Conservation (phyloP, 352 stramenopile species). For the Pythium coloratum region DNA sequence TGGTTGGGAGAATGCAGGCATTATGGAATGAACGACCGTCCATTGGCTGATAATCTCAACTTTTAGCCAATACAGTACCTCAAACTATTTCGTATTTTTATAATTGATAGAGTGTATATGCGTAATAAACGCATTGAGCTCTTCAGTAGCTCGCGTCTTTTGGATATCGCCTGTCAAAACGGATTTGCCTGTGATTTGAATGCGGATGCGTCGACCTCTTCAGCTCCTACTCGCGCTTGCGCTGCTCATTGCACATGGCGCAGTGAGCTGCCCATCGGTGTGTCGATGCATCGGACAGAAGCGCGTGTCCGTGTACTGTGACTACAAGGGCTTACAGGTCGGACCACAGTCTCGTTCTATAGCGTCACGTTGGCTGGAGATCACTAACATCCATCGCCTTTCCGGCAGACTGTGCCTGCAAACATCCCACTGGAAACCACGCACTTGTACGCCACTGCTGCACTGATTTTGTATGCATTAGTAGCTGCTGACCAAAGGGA, state of each 20-base stretch:
- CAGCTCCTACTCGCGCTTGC: neutral
- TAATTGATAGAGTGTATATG: neutral
- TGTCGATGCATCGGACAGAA: constrained; percentile 69
- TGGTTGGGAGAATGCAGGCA: constrained; percentile 7
- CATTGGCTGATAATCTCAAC: constrained; percentile 5
- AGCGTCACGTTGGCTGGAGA: too few relatives aligned
- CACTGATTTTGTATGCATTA: too few relatives aligned
- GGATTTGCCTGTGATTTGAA: neutral
- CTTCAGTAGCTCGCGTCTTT: constrained; percentile 4
- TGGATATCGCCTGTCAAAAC: constrained; percentile 7
- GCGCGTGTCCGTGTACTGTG: constrained; percentile 73
- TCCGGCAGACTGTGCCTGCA: constrained; percentile 10
- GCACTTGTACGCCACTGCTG: constrained; percentile 43
- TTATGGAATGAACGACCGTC: neutral
- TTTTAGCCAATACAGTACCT: neutral
- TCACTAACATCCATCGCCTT: neutral
- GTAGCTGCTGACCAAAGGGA: too few relatives aligned
- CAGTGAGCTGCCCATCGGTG: constrained; percentile 37
- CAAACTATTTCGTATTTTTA: neutral
- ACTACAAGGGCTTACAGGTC: constrained; percentile 68
- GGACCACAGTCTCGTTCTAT: neutral
- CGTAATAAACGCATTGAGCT: neutral
- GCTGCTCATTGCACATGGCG: neutral
- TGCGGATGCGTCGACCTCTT: neutral
- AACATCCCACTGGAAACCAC: constrained; percentile 73